Base-by-base conservation (phyloP, 2,329 filamentous ascomycete genomes). In the Penicillium sp. region DNA sequence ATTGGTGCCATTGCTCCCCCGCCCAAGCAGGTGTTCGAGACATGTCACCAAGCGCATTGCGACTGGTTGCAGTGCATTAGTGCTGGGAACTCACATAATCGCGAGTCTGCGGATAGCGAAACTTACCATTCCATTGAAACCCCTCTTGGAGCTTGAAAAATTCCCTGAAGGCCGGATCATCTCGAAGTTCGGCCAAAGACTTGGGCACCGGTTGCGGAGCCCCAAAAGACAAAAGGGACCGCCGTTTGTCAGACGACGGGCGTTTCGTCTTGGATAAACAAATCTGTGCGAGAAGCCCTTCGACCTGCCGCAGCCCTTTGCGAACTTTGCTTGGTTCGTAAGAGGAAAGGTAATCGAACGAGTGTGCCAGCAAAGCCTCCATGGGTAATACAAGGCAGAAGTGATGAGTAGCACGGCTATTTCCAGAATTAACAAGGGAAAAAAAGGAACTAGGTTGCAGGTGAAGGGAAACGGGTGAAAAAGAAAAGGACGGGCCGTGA, bases 121-220 rank as follows among this genome's bases (percentile, higher is more conserved):
- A 45, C 47, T 52, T 67, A 83, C 81, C 78, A 72, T 98, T 98
- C 87, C 89, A 97, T 73, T 97, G 88, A 66, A 98, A 98, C 2
- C 90, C 88, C 64, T 97, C 90, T 69, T 98, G 93, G 57, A 97
- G 69, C 67, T 95, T 88, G 75, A 95, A 96, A 75, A 97, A 97
- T 70, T 96, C 89, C 58, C 88, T 78, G 66, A 96, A 97, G 19
- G 90, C 91, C 19, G 87, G 88, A 69, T 97, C 93, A 56, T 84
- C 80, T 44, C 80, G 78, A 55, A 96, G 72, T 50, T 88, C 83
- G 19, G 74, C 73, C 43, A 95, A 77, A 12, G 77, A 76, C 70
- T 87, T 89, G 45, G 73, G 72, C 26, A 71, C 68, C 9, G 73
- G 71, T 42, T 72, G 69, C 46, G 68, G n/a, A n/a, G n/a, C n/a